A percentile compares a stretch with the other conserved stretches of the same genome.
Evolutionary conservation across 768 basidiomycete species (phyloP).

Genomic region (Mycena chlorophos): DNA sequence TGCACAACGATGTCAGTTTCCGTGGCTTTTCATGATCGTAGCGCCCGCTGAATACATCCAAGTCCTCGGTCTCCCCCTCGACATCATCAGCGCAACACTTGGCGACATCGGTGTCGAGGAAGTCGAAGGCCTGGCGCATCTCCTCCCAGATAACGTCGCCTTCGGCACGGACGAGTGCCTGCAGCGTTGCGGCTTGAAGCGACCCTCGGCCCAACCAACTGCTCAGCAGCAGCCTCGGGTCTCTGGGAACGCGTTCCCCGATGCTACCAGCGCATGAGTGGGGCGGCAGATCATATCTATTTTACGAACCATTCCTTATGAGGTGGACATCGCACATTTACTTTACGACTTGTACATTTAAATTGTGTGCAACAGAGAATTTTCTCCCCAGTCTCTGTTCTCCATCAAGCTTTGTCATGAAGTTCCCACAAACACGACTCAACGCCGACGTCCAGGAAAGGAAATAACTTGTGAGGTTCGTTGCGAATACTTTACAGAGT

Average conservation of each 20-base stretch:
- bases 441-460: too few species aligned
- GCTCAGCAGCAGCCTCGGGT: slow-evolving; percentile 17
- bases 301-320: too few species aligned
- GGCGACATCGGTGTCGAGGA: slow-evolving; percentile 14
- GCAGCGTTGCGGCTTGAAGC: slow-evolving; percentile 18
- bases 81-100: slow-evolving; percentile 15
- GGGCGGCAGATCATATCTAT: too few species aligned
- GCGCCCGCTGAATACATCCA: background rate
- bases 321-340: too few species aligned
- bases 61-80: slow-evolving; percentile 22
- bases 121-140: slow-evolving; percentile 12
- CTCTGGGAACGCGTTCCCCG: slow-evolving; percentile 17
- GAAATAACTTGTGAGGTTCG: too few species aligned
- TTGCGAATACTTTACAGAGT: too few species aligned
- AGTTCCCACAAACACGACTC: too few species aligned
- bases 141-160: slow-evolving; percentile 20
- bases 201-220: slow-evolving; percentile 12
- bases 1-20: slow-evolving; percentile 19
- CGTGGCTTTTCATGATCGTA: background rate
- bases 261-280: slow-evolving; percentile 6
- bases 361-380: too few species aligned
- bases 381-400: too few species aligned
- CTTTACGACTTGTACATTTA: too few species aligned
- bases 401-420: too few species aligned
- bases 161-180: slow-evolving; percentile 18